phyloP scores from a whole-genome alignment of 805 yeast genomes.

The Lachancea quebecensis region DNA sequence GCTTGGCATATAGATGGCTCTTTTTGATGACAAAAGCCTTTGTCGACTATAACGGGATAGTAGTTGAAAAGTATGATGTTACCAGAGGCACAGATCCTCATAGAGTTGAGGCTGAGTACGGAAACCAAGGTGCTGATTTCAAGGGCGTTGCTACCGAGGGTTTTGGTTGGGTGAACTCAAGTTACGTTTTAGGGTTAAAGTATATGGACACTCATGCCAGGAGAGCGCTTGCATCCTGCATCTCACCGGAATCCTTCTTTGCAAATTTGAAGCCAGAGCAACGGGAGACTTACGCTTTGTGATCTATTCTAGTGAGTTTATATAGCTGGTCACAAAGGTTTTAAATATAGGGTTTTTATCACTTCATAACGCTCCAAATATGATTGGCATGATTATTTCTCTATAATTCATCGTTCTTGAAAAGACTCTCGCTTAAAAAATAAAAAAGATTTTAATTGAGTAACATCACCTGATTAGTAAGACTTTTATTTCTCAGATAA shows the following conservation, averaged over 20 bases:
- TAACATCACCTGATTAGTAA: too few relatives aligned
- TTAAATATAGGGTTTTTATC: neutral
- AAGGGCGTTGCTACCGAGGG: constrained; percentile 94
- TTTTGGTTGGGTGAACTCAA: constrained; percentile 96
- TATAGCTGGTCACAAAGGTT: neutral
- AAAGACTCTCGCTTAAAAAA: too few relatives aligned
- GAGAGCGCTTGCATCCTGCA: constrained; percentile 72
- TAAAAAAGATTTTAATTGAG: too few relatives aligned
- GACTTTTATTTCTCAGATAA: too few relatives aligned
- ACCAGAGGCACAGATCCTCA: constrained; percentile 79
- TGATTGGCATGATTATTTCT: too few relatives aligned
- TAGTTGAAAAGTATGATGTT: constrained; percentile 92
- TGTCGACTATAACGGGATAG: constrained; percentile 89
- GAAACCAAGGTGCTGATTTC: constrained; percentile 90
- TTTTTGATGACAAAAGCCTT: constrained; percentile 81
- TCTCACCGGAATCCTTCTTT: constrained; percentile 64
- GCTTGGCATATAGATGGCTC: constrained; percentile 85
- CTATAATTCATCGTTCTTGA: too few relatives aligned
- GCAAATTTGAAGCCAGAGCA: constrained; percentile 39
- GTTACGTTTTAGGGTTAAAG: constrained; percentile 66
- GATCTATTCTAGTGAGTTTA: neutral
- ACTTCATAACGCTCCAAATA: too few relatives aligned
- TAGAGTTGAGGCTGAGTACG: constrained; percentile 90
- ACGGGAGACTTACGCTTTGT: constrained; percentile 31
- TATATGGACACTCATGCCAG: constrained; percentile 58